Evolutionary conservation across 495 filamentous ascomycete genomes (phyloP).

Genomic region (Penicillium salamii): DNA sequence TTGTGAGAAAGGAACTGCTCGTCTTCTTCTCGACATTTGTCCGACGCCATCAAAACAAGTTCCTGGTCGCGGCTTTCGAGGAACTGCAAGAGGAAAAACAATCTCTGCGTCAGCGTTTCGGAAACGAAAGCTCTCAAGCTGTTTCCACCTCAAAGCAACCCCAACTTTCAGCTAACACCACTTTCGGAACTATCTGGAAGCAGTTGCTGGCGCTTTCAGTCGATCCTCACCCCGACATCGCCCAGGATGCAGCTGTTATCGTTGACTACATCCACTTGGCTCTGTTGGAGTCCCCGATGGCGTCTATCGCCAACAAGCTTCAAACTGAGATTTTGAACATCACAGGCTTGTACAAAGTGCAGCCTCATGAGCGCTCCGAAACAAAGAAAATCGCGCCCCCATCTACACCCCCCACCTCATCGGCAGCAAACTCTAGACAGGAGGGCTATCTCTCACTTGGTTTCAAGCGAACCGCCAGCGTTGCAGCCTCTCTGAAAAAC

Average conservation of each 20-base stretch:
- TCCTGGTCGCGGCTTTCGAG: conserved; percentile 88
- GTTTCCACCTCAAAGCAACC: conserved; percentile 25
- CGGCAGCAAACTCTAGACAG: conserved; percentile 43
- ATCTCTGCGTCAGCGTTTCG: conserved; percentile 49
- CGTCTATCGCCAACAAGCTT: conserved; percentile 61
- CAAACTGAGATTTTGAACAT: conserved; percentile 75
- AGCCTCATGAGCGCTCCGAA: conserved; percentile 36
- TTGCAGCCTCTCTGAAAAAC: conserved; percentile 69
- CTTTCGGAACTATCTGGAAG: conserved; percentile 92
- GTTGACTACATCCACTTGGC: conserved; percentile 79
- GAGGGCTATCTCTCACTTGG: conserved; percentile 66
- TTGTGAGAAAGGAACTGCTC: conserved; percentile 88
- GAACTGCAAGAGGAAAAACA: conserved; percentile 83
- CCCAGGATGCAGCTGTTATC: conserved; percentile 73
- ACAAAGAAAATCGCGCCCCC: conserved; percentile 42
- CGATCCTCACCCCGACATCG: conserved; percentile 92
- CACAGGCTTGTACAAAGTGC: conserved; percentile 45
- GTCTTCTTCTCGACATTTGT: conserved; percentile 94
- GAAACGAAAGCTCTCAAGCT: conserved; percentile 23
- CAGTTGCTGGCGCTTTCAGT: conserved; percentile 86
- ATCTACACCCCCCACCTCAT: conserved; percentile 47
- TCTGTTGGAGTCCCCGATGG: conserved; percentile 74
- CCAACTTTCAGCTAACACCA: conserved; percentile 72
- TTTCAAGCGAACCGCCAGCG: conserved; percentile 65
- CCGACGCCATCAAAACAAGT: conserved; percentile 85